Evolutionary conservation across 208 protist genomes (phyloP).

Genomic region (Trypanosoma vivax): DNA sequence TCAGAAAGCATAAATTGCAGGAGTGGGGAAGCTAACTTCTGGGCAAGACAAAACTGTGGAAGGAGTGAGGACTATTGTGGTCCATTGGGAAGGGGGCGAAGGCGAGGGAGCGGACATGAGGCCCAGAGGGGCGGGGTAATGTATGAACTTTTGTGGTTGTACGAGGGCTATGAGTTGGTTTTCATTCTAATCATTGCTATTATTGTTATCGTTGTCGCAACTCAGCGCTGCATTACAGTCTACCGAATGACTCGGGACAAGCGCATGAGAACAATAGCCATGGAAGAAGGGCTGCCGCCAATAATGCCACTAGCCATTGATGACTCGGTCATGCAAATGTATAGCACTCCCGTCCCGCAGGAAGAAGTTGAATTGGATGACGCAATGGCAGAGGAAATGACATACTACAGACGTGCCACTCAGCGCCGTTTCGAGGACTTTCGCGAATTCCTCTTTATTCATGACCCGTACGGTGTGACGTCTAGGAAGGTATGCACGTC

Average conservation of each 20-base stretch:
- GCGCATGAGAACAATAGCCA: conserved; percentile 32
- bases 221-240: conserved; percentile 21
- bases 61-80: conserved; percentile 10
- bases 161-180: conserved; percentile 19
- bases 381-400: conserved; percentile 41
- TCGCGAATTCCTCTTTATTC: conserved; percentile 71
- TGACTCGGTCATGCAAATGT: conserved; percentile 27
- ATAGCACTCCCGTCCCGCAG: conserved; percentile 28
- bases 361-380: conserved; percentile 35
- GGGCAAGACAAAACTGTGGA: conserved; percentile 21
- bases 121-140: background rate
- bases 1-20: background rate
- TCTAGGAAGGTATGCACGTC: conserved; percentile 38
- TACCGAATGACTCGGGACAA: conserved; percentile 42
- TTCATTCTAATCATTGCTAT: conserved; percentile 11
- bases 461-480: conserved; percentile 58
- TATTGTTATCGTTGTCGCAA: conserved; percentile 11
- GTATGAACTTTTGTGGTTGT: conserved; percentile 16
- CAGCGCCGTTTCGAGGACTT: conserved; percentile 72
- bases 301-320: conserved; percentile 59
- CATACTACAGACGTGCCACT: conserved; percentile 51
- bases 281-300: conserved; percentile 66
- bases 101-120: conserved; percentile 1
- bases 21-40: conserved; percentile 22
- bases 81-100: conserved; percentile 23